Base-by-base conservation (phyloP, 192 early-diverging fungal genomes). In the Backusella australiensis region DNA sequence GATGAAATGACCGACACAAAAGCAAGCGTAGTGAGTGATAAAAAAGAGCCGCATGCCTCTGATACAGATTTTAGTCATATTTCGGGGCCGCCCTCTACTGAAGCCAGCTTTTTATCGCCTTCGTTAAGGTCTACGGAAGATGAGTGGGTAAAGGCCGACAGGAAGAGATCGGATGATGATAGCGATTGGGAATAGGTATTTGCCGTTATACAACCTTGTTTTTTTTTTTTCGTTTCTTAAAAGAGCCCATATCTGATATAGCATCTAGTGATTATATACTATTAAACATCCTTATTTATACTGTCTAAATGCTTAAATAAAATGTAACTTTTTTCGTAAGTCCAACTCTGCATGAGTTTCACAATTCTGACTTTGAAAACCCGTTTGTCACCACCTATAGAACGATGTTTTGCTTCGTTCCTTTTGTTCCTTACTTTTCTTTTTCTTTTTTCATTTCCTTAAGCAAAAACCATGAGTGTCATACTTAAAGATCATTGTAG, bases 401-500 rank as follows among this genome's bases (percentile, higher is more conserved):
- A 19, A 34, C n/a, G 17, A 32, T 35, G 6, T 1, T 29, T 34
- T 17, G 17, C n/a, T 53, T 49, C 19, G 11, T 26, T 32, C 34
- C 35, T 32, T 29, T 38, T 78, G 21, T 38, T 52, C 21, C 19
- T 71, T 59, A 52, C 26, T 23, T 44, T 65, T 49, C 67, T 15
- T 72, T 69, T 71, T 63, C 12, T 19, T 23, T 32, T 42, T 71
- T 14, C 14, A 3, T 32, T 32, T 32, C 32, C 2, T 39, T 39
- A 67, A 49, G 5, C 1, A 49, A 69, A 41, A 34, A 56, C n/a
- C 41, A 34, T 65, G 53, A 80, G 78, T 78, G 80, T 36, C 29
- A 78, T 74, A 49, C 41, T 78, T 53, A 81, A 79, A 52, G 84
- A 93, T 35, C 94, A 94, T 77, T 94, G 93, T 79, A 81, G 82